These are phyloP conservation scores for Saccharomycopsis sp. DNA, from an alignment of 805 yeast species.

Conservation along the genomic window DNA sequence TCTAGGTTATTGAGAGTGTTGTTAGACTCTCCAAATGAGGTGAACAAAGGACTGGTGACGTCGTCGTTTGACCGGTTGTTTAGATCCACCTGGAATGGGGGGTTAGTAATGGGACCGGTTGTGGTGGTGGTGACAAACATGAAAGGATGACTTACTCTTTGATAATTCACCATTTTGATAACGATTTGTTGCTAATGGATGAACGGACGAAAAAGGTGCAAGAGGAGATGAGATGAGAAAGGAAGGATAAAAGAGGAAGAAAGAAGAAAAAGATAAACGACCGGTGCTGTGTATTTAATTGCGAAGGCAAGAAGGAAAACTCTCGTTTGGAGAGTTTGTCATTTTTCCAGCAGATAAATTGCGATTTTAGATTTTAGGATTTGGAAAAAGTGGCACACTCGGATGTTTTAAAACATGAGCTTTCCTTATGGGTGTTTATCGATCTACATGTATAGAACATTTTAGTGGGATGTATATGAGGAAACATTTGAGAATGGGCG, in stretches of 20 bases:
- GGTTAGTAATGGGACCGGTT: too few relatives aligned
- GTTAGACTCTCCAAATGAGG: slow-evolving; percentile 3
- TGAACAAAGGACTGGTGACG: not conserved
- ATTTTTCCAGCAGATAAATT: not conserved
- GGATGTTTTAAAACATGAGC: not conserved
- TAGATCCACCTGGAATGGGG: not conserved
- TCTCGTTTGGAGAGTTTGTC: not conserved
- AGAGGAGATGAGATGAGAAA: too few relatives aligned
- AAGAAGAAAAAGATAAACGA: too few relatives aligned
- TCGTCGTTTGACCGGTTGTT: not conserved
- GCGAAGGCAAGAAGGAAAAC: not conserved
- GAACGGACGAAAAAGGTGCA: too few relatives aligned
- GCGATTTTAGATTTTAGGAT: not conserved
- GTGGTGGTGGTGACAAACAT: too few relatives aligned
- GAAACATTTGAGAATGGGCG: too few relatives aligned
- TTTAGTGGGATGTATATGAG: too few relatives aligned
- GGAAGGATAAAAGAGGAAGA: too few relatives aligned
- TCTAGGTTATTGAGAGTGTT: not conserved
- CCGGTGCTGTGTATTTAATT: too few relatives aligned
- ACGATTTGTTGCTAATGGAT: too few relatives aligned
- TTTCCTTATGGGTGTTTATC: not conserved
- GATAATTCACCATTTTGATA: slow-evolving; percentile 9
- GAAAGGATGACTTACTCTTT: slow-evolving; percentile 13
- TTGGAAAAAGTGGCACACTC: not conserved
- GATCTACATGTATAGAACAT: too few relatives aligned